Percentiles rank a stretch among this genome's conserved stretches.
These are phyloP conservation scores for Penicillium brasilianum DNA, from an alignment of 2,329 filamentous ascomycete genomes.

Conservation along the genomic window DNA sequence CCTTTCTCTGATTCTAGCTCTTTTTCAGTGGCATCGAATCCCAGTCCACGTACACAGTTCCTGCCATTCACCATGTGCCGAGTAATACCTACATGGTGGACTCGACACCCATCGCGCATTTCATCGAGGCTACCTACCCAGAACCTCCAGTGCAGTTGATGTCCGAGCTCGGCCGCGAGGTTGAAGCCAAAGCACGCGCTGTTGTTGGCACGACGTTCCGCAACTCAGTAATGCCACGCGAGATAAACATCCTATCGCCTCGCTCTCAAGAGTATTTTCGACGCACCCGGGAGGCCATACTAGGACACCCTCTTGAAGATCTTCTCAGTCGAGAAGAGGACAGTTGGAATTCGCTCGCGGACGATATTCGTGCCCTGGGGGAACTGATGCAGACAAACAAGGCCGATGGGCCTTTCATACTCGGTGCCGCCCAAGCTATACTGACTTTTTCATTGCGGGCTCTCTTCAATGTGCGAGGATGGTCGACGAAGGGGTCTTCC, in stretches of 20 bases:
- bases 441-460: conserved; percentile 50
- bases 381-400: conserved; percentile 43
- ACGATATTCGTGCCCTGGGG: conserved; percentile 34
- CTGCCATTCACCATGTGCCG: conserved; percentile 49
- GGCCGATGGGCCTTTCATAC: conserved; percentile 47
- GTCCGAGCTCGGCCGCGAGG: conserved; percentile 43
- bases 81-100: conserved; percentile 50
- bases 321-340: conserved; percentile 32
- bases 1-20: conserved; percentile 24
- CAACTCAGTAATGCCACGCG: conserved; percentile 45
- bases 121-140: conserved; percentile 50
- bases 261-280: conserved; percentile 47
- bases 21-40: conserved; percentile 15
- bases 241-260: conserved; percentile 45
- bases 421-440: conserved; percentile 44
- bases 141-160: conserved; percentile 40
- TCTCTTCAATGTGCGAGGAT: conserved; percentile 40
- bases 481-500: conserved; percentile 39
- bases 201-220: conserved; percentile 36
- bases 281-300: conserved; percentile 43
- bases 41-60: conserved; percentile 48
- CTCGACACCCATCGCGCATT: conserved; percentile 46
- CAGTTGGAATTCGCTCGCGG: conserved; percentile 19
- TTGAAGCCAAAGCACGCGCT: conserved; percentile 40
- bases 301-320: conserved; percentile 45